Percentiles rank a stretch among this genome's conserved stretches.
phyloP scores from a whole-genome alignment of 1,284 basidiomycete species.

The Dichomitus squalens region DNA sequence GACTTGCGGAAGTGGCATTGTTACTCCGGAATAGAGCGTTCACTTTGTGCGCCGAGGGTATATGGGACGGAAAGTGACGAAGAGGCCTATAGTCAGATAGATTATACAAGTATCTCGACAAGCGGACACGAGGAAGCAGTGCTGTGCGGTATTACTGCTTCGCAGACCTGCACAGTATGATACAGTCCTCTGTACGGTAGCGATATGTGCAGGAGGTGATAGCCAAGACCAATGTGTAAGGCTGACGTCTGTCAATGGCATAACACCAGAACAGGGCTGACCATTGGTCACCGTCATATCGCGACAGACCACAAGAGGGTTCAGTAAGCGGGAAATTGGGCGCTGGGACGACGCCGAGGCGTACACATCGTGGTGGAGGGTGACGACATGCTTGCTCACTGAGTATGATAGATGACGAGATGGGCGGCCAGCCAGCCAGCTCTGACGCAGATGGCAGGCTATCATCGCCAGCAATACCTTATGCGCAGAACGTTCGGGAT shows the following conservation, averaged over 20 bases:
- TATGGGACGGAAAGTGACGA: not conserved
- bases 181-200: too few relatives aligned
- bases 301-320: not conserved
- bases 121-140: not conserved
- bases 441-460: not conserved
- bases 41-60: not conserved
- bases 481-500: not conserved
- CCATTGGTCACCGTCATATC: too few relatives aligned
- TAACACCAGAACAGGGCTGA: not conserved
- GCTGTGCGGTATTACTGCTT: not conserved
- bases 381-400: not conserved
- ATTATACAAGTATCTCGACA: not conserved
- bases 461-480: not conserved
- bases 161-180: not conserved
- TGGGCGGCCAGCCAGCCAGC: not conserved
- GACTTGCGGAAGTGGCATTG: not conserved
- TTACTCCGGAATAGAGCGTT: not conserved
- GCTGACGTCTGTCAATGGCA: not conserved
- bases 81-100: not conserved
- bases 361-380: not conserved
- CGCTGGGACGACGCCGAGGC: not conserved
- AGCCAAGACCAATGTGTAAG: not conserved
- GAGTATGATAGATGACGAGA: not conserved
- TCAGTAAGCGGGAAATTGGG: not conserved
- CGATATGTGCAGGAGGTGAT: not conserved